Base-by-base conservation (phyloP, 805 yeast genomes). In the Wickerhamomyces chambardii region DNA sequence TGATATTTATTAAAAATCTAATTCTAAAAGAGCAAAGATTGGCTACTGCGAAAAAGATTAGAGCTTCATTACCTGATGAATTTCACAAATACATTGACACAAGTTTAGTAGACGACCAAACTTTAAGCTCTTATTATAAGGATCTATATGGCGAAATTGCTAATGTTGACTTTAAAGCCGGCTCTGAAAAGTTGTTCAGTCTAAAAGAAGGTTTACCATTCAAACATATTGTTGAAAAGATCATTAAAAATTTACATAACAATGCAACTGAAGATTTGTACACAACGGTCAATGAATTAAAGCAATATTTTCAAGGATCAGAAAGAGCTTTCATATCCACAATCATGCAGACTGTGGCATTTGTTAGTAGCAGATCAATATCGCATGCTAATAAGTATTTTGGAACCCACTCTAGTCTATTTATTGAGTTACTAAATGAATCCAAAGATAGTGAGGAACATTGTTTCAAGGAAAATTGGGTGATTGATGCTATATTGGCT, bases 291-390 rank as follows among this genome's bases (percentile, higher is more conserved):
- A 48, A 46, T 15, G 53, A 47, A 10, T 42, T 66, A 10, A 57
- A 48, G 31, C 51, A 49, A n/a, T 49, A 41, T 34, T 37, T 42
- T 30, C 38, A 50, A 33, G 45, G 47, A 6, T 66, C 63, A 29
- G 62, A 63, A 18, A 57, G 59, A 46, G 66, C 80, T 36, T 54
- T 79, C 27, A 63, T 83, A 15, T 73, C 80, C 21, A 59, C 84
- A 14, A 57, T 86, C 12, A 68, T 80, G 47, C 90, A 84, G 49
- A 66, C 81, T 0, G 68, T 85, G 34, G 82, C 90, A 31, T 78
- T 78, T 45, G 78, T 86, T 38, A 97, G 97, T 12, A 80, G 86
- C 32, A 72, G 97, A 52, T 89, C 97, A 0, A 69, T 89, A 30
- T 84, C 90, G 0, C 87, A 82, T 48, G 78, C 80, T 28, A 73